A percentile compares a stretch with the other conserved stretches of the same genome.
Conservation (phyloP, 192 early-diverging fungal species). For the Irineochytrium annulatum region DNA sequence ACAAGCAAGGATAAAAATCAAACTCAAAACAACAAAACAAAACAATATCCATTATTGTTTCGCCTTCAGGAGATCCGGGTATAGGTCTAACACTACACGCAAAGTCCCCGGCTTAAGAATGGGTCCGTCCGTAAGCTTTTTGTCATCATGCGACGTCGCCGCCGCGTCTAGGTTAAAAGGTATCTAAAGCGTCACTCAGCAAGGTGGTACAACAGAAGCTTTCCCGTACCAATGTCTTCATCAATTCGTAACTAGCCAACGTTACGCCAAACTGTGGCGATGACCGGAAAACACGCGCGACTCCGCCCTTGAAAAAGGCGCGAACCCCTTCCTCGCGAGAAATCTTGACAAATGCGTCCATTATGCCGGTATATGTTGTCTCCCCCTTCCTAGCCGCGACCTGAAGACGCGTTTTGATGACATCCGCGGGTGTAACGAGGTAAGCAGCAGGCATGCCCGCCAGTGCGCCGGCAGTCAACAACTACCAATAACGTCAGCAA, state of each 20-base stretch:
- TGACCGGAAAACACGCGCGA: constrained; percentile 84
- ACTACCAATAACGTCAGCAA: constrained; percentile 42
- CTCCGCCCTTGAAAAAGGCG: constrained; percentile 96
- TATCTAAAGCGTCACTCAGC: too few relatives aligned
- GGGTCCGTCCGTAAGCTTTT: neutral
- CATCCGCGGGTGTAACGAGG: constrained; percentile 95
- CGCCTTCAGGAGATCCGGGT: neutral
- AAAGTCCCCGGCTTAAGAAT: neutral
- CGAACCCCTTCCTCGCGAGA: constrained; percentile 84
- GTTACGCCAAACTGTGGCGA: constrained; percentile 99
- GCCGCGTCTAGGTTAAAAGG: neutral
- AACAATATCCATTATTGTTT: too few relatives aligned
- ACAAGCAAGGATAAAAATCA: too few relatives aligned
- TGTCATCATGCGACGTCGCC: neutral
- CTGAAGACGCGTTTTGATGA: constrained; percentile 96
- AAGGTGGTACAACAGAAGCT: too few relatives aligned
- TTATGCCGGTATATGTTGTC: constrained; percentile 79
- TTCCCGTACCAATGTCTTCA: constrained; percentile 46
- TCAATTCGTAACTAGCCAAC: constrained; percentile 84
- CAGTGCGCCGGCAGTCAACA: constrained; percentile 84
- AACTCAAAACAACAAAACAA: too few relatives aligned
- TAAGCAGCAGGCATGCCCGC: constrained; percentile 98
- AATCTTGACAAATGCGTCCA: constrained; percentile 84
- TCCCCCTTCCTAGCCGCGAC: constrained; percentile 87
- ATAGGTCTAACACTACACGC: neutral